These are phyloP conservation scores for Helicocarpus griseus DNA, from an alignment of 2,329 filamentous ascomycete species.

Conservation along the genomic window DNA sequence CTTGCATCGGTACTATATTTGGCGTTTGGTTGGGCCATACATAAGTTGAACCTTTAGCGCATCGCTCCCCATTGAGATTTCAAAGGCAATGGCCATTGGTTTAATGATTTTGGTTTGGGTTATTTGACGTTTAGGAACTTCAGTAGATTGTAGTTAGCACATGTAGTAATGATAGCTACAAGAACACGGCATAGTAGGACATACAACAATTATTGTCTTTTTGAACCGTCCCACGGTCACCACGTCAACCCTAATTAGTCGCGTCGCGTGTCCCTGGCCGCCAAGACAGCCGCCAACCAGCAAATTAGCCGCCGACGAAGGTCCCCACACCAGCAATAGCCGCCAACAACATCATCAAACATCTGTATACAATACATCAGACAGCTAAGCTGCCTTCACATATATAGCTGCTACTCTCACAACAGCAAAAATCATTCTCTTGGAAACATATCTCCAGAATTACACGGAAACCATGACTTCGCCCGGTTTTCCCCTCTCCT, in stretches of 20 bases:
- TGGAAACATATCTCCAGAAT: too few relatives aligned
- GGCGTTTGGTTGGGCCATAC: background rate
- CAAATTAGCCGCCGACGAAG: background rate
- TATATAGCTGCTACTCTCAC: background rate
- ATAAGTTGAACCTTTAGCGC: too few relatives aligned
- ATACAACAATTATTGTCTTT: too few relatives aligned
- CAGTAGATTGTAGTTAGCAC: background rate
- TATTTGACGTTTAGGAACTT: background rate
- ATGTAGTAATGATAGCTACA: background rate
- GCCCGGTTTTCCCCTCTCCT: background rate
- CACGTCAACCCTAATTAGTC: background rate
- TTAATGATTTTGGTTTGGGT: too few relatives aligned
- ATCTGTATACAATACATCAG: background rate
- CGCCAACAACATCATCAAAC: background rate
- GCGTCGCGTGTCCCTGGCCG: background rate
- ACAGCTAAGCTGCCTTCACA: background rate
- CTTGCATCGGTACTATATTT: background rate
- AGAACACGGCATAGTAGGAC: background rate
- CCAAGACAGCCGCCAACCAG: constrained; percentile 1
- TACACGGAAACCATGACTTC: background rate
- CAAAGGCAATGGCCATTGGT: too few relatives aligned
- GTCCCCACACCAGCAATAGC: constrained; percentile 1
- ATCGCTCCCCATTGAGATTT: too few relatives aligned
- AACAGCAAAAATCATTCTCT: background rate
- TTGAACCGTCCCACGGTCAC: background rate